phyloP scores from a whole-genome alignment of 768 basidiomycete genomes.

The Hericium alpestre region DNA sequence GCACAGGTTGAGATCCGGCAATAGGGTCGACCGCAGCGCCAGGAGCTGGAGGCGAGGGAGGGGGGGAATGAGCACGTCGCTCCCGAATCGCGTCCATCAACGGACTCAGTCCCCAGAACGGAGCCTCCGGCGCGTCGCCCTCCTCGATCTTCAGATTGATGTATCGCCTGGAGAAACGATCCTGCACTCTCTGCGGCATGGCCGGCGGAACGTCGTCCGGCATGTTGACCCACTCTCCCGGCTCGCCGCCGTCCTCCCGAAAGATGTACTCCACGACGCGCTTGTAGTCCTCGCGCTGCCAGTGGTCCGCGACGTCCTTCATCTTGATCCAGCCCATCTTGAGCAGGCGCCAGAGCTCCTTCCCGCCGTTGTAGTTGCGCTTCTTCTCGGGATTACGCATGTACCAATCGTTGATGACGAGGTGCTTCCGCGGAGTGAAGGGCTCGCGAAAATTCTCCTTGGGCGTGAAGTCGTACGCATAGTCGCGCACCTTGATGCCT shows the following conservation, averaged over 20 bases:
- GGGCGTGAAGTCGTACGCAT: slow-evolving; percentile 12
- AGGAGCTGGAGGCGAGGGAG: too few species aligned
- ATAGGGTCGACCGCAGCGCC: too few species aligned
- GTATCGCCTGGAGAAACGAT: not conserved
- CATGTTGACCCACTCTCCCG: slow-evolving; percentile 1
- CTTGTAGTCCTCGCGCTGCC: slow-evolving; percentile 12
- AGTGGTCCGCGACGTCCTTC: slow-evolving; percentile 16
- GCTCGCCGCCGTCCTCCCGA: slow-evolving; percentile 13
- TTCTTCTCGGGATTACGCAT: slow-evolving; percentile 13
- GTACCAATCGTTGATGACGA: slow-evolving; percentile 19
- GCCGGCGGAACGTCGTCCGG: not conserved
- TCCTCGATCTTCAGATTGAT: not conserved
- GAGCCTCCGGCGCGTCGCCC: not conserved
- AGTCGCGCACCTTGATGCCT: slow-evolving; percentile 26
- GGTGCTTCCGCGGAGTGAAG: slow-evolving; percentile 15
- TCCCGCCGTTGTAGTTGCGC: slow-evolving; percentile 9
- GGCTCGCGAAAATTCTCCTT: slow-evolving; percentile 15
- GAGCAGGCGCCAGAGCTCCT: slow-evolving; percentile 18
- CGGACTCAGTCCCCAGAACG: not conserved
- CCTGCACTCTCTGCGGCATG: not conserved
- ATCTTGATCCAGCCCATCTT: slow-evolving; percentile 18
- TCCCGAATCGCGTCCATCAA: too few species aligned
- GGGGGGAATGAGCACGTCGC: too few species aligned
- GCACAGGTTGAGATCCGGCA: too few species aligned
- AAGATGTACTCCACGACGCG: slow-evolving; percentile 14